Evolutionary conservation across 306 rosid genomes (phyloP).

Genomic region (Prunus armeniaca): DNA sequence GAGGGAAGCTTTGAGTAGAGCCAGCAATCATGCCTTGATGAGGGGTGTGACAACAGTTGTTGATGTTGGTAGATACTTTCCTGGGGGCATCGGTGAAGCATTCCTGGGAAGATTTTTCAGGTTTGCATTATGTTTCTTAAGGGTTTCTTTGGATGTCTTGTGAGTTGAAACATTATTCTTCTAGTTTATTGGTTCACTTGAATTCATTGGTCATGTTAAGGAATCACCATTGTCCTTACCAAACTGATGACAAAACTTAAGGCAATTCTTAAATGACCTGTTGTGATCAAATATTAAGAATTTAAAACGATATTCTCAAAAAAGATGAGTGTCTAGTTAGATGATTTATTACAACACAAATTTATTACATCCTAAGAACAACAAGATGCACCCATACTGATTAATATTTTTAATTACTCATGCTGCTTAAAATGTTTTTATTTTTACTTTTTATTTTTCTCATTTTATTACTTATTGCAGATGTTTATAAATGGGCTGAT

Average conservation of each 20-base stretch:
- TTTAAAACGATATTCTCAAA: background rate
- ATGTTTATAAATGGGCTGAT: conserved; percentile 87
- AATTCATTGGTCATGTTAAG: background rate
- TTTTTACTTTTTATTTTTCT: background rate
- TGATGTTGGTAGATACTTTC: conserved; percentile 79
- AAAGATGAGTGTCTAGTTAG: background rate
- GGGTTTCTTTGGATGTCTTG: conserved; percentile 14
- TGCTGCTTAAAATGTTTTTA: background rate
- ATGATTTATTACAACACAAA: background rate
- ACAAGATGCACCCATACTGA: background rate
- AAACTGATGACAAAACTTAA: background rate
- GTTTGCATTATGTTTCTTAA: conserved; percentile 28
- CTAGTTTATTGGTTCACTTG: background rate
- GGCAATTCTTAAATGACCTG: background rate
- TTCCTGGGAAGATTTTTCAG: conserved; percentile 91
- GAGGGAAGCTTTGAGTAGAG: conserved; percentile 76
- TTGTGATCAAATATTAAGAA: background rate
- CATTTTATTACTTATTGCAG: conserved; percentile 40
- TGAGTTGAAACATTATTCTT: background rate
- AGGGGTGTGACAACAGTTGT: conserved; percentile 88
- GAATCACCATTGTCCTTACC: background rate
- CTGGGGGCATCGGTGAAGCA: conserved; percentile 55
- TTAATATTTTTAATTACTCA: background rate
- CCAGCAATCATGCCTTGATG: conserved; percentile 57
- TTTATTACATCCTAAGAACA: background rate